Conservation (phyloP, 192 early-diverging fungal species). For the Coemansia sp. region DNA sequence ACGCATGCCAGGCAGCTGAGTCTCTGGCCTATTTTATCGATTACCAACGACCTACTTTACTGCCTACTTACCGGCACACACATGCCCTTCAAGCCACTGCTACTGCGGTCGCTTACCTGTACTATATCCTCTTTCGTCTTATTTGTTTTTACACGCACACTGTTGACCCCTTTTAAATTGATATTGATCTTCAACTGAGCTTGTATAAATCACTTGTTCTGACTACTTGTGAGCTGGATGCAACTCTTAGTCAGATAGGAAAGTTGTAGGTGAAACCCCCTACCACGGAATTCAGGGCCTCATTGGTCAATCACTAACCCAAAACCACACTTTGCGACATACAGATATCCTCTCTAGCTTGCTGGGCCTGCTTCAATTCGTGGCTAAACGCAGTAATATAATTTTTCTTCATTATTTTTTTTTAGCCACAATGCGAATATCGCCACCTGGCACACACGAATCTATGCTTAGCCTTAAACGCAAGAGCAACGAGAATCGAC, state of each 20-base stretch:
- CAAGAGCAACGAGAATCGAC: background rate
- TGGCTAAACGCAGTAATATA: background rate
- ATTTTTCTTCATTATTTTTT: background rate
- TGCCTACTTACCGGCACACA: constrained; percentile 1
- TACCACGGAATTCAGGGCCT: background rate
- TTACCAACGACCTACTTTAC: background rate
- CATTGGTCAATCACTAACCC: background rate
- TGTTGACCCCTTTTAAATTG: background rate
- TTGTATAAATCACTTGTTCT: background rate
- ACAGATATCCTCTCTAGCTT: background rate
- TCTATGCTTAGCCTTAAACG: background rate
- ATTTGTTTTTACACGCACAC: background rate
- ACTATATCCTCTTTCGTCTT: background rate
- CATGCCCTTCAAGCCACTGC: background rate
- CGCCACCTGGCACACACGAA: background rate
- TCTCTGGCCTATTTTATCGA: background rate
- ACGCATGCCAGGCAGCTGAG: constrained; percentile 3
- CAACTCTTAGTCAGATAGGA: background rate
- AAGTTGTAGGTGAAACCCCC: background rate
- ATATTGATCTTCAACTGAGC: background rate
- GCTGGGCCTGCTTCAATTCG: background rate
- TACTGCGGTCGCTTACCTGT: constrained; percentile 11
- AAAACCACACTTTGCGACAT: background rate
- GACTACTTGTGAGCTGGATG: background rate
- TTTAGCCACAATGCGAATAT: constrained; percentile 4